A percentile compares a stretch with the other conserved stretches of the same genome.
Conservation (phyloP, 306 rosid genomes). For the Erythrophleum fordii region DNA sequence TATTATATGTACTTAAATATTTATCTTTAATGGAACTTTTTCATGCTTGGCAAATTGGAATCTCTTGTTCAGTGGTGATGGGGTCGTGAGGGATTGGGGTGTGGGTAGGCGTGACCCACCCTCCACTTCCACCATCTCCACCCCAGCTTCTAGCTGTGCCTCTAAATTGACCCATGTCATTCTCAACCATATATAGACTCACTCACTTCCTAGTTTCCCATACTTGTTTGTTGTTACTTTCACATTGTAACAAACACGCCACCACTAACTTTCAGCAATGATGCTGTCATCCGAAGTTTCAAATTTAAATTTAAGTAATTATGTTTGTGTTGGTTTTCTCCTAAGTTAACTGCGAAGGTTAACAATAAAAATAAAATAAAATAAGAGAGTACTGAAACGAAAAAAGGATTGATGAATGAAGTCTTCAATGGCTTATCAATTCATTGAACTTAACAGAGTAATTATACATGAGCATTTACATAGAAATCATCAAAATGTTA, state of each 20-base stretch:
- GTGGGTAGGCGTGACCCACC: conserved; percentile 53
- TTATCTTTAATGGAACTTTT: too few relatives aligned
- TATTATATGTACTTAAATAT: too few relatives aligned
- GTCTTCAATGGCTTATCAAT: not conserved
- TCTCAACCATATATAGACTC: not conserved
- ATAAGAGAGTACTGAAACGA: not conserved
- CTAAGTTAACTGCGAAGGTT: too few relatives aligned
- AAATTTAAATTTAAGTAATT: not conserved
- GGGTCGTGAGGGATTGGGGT: not conserved
- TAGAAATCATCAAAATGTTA: not conserved
- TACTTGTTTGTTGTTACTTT: conserved; percentile 31
- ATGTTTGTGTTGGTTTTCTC: not conserved
- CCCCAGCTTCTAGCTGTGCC: conserved; percentile 33
- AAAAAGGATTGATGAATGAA: not conserved
- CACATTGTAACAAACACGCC: conserved; percentile 8
- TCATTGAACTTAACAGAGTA: too few relatives aligned
- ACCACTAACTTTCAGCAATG: not conserved
- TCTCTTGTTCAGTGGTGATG: conserved; percentile 49
- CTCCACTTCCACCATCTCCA: conserved; percentile 7
- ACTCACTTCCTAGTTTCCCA: not conserved
- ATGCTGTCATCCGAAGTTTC: not conserved
- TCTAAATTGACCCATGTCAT: conserved; percentile 35
- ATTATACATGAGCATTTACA: not conserved
- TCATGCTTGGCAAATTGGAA: conserved; percentile 69
- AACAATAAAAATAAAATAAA: too few relatives aligned